Conservation (phyloP, 805 yeast genomes). For the Lachancea quebecensis region DNA sequence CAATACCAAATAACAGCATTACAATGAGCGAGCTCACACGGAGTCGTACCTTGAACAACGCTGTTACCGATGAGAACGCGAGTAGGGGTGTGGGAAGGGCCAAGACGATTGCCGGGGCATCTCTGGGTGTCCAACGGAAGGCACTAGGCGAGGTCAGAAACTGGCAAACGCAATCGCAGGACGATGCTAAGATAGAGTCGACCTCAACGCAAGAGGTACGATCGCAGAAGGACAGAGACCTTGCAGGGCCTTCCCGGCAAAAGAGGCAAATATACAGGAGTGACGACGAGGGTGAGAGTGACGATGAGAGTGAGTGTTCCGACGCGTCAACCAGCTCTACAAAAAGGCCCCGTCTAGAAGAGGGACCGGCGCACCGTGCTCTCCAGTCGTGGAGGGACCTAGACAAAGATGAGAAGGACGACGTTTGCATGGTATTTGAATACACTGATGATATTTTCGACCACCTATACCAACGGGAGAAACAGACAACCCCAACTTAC, state of each 20-base stretch:
- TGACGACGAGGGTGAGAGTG: conserved; percentile 10
- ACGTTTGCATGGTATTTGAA: conserved; percentile 85
- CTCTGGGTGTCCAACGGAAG: conserved; percentile 1
- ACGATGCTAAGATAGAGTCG: not conserved
- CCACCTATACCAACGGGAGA: conserved; percentile 63
- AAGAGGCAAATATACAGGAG: conserved; percentile 19
- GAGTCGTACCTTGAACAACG: conserved; percentile 2
- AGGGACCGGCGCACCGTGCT: not conserved
- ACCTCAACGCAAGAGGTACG: conserved; percentile 1
- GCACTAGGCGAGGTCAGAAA: conserved; percentile 8
- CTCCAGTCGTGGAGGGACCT: conserved; percentile 35
- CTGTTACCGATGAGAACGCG: conserved; percentile 6
- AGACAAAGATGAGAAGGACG: conserved; percentile 63
- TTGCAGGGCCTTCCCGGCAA: conserved; percentile 1
- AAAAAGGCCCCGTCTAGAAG: not conserved
- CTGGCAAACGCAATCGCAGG: conserved; percentile 7
- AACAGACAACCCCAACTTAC: conserved; percentile 62
- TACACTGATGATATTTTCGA: conserved; percentile 81
- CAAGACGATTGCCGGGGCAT: conserved; percentile 5
- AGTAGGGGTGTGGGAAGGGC: not conserved
- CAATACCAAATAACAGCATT: not conserved
- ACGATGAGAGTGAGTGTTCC: not conserved
- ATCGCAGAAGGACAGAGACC: not conserved
- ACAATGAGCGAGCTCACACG: conserved; percentile 5
- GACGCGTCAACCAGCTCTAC: not conserved